A percentile compares a stretch with the other conserved stretches of the same genome.
Evolutionary conservation across 345 rosid species (phyloP).

Genomic region (Melaleuca alternifolia): DNA sequence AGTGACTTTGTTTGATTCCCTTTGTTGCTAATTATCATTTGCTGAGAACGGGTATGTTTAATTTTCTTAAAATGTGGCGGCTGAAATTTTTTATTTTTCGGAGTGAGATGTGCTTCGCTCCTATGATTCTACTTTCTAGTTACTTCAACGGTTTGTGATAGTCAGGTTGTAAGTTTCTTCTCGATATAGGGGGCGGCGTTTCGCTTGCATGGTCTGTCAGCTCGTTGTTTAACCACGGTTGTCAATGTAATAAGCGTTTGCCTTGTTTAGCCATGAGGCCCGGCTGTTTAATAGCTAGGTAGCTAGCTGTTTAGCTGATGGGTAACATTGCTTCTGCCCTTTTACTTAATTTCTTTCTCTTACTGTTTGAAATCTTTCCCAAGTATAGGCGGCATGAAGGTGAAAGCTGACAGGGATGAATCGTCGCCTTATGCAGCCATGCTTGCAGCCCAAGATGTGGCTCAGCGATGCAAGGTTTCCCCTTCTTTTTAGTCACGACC

Average conservation of each 20-base stretch:
- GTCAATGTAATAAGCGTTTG: background rate
- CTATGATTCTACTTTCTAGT: background rate
- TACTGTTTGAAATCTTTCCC: background rate
- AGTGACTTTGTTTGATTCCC: background rate
- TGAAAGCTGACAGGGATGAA: background rate
- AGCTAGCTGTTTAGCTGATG: background rate
- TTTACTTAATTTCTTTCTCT: background rate
- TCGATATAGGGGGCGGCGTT: background rate
- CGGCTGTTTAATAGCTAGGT: background rate
- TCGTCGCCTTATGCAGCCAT: background rate
- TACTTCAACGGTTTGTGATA: background rate
- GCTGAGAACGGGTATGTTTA: background rate
- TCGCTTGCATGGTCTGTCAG: background rate
- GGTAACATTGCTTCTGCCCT: background rate
- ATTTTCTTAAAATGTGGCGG: background rate
- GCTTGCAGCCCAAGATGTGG: background rate
- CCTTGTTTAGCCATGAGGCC: background rate
- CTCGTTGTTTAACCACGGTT: background rate
- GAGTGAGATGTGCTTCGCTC: background rate
- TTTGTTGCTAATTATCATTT: background rate
- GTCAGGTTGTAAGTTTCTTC: background rate
- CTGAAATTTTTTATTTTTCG: background rate
- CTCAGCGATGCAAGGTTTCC: conserved; percentile 1
- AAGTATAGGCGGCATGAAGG: background rate
- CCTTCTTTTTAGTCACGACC: background rate